Conservation (phyloP, 257 asterid genomes). For the Pogostemon cablin region DNA sequence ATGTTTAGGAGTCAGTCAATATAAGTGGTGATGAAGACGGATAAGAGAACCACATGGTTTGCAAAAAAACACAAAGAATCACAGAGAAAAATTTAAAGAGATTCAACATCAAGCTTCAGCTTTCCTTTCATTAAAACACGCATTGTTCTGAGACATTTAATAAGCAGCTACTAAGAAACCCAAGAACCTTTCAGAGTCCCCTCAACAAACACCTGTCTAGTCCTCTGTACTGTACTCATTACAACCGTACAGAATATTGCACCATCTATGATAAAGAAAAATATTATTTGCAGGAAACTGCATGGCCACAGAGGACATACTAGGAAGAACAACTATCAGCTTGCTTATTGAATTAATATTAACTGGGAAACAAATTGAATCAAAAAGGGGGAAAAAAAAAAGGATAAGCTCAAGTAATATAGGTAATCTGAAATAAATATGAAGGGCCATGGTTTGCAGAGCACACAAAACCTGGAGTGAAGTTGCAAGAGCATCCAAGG, state of each 20-base stretch:
- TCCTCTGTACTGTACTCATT: background rate
- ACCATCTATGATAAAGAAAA: background rate
- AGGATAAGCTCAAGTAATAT: background rate
- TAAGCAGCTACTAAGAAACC: conserved; percentile 11
- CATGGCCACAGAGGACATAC: conserved; percentile 4
- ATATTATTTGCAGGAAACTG: conserved; percentile 18
- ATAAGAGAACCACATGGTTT: background rate
- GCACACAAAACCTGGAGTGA: conserved; percentile 77
- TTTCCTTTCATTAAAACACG: background rate
- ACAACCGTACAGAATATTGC: conserved; percentile 20
- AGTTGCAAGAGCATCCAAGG: conserved; percentile 81
- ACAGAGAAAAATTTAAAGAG: background rate
- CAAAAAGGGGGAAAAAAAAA: background rate
- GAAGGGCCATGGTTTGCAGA: conserved; percentile 5
- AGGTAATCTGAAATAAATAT: conserved; percentile 10
- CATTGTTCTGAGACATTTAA: conserved; percentile 1
- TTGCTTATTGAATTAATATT: background rate
- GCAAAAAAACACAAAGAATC: background rate
- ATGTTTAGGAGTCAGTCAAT: conserved; percentile 7
- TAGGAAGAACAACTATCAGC: conserved; percentile 12
- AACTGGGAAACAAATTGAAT: background rate
- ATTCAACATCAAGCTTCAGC: background rate
- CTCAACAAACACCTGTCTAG: conserved; percentile 1
- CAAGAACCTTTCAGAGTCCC: conserved; percentile 12
- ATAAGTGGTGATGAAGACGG: background rate